Evolutionary conservation across 805 yeast species (phyloP).

Genomic region (Kuraishia capsulata): DNA sequence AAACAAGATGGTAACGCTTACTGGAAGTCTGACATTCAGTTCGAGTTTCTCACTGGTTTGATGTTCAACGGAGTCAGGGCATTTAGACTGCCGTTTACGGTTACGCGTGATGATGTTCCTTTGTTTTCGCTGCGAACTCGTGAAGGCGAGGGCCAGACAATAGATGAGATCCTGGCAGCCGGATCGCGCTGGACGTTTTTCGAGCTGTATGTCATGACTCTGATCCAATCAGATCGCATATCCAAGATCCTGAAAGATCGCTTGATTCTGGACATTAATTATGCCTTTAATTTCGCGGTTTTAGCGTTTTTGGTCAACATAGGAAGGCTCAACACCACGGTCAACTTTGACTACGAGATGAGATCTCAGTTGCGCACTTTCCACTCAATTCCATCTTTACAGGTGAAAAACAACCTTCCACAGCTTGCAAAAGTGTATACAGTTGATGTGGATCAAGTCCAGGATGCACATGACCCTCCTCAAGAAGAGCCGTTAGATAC

Average conservation of each 20-base stretch:
- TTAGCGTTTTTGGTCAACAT: constrained; percentile 76
- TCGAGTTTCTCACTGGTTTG: constrained; percentile 58
- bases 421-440: not conserved
- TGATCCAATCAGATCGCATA: constrained; percentile 76
- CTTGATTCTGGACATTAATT: constrained; percentile 46
- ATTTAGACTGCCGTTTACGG: constrained; percentile 50
- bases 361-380: constrained; percentile 86
- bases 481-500: not conserved
- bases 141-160: constrained; percentile 15
- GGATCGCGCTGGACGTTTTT: constrained; percentile 55
- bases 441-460: not conserved
- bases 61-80: constrained; percentile 57
- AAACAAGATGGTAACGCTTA: constrained; percentile 90
- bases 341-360: constrained; percentile 93
- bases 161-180: constrained; percentile 21
- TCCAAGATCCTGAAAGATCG: constrained; percentile 79
- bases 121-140: constrained; percentile 16
- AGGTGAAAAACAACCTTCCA: constrained; percentile 47
- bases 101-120: constrained; percentile 15
- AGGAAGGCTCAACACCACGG: constrained; percentile 91
- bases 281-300: constrained; percentile 24
- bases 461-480: not conserved
- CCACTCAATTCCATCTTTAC: constrained; percentile 88
- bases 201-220: constrained; percentile 71
- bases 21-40: constrained; percentile 82